Percentiles rank a stretch among this genome's conserved stretches.
phyloP scores from a whole-genome alignment of 352 stramenopile genomes.

The Pythium rishiriense region DNA sequence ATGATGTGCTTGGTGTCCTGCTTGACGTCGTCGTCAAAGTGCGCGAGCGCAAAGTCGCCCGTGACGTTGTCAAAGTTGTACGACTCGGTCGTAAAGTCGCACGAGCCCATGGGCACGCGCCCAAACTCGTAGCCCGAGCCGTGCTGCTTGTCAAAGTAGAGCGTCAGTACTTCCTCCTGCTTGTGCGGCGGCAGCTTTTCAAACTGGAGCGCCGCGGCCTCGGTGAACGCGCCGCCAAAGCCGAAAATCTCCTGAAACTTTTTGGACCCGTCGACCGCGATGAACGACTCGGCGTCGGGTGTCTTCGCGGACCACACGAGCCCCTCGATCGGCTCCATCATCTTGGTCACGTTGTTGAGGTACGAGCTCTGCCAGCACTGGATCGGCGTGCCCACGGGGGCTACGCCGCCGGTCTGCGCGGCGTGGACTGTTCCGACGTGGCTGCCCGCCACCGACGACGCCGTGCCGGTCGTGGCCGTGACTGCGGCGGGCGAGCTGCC shows the following conservation, averaged over 20 bases:
- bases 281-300: conserved; percentile 31
- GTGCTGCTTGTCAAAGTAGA: conserved; percentile 85
- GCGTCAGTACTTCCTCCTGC: conserved; percentile 81
- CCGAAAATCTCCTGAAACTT: conserved; percentile 83
- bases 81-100: conserved; percentile 82
- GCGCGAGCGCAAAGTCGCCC: conserved; percentile 60
- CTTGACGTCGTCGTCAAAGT: conserved; percentile 79
- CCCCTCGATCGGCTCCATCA: conserved; percentile 57
- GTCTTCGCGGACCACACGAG: conserved; percentile 44
- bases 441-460: neutral
- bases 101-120: conserved; percentile 90
- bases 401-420: no score
- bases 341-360: conserved; percentile 49
- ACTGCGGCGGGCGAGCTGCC: neutral
- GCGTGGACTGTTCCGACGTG: neutral
- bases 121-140: conserved; percentile 88
- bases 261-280: conserved; percentile 51
- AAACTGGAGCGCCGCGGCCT: conserved; percentile 89
- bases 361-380: conserved; percentile 75
- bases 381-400: conserved; percentile 20
- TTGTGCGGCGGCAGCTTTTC: conserved; percentile 69
- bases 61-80: conserved; percentile 89
- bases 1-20: conserved; percentile 85
- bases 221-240: conserved; percentile 93
- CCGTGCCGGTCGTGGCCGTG: conserved; percentile 1